Evolutionary conservation across 2,329 filamentous ascomycete genomes (phyloP), one percentile per base, ranked within the genome.

Genomic region (Pseudogymnoascus sp.): DNA sequence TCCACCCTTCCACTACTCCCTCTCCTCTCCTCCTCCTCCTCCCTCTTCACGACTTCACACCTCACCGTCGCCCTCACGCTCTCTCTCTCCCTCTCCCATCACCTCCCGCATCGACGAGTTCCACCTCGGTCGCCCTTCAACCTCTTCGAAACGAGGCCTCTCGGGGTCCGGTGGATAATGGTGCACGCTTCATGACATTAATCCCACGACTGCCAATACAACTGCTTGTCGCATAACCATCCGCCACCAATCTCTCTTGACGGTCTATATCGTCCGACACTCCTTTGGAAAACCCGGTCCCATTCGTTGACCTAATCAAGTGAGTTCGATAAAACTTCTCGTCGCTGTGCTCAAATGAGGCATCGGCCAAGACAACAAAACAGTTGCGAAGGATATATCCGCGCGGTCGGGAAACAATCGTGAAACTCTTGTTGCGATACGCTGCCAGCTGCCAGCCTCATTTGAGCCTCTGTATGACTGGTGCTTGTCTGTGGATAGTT

Each of bases 261-360:
- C 55, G 55, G 38, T 59, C 14, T 59, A 38, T 59, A 59, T 59
- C 55, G 55, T 59, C 55, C 71, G 64, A 72, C 72, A 71, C 70
- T 73, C 72, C 55, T 73, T 73, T 71, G 66, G 69, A 52, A 52
- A 66, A 63, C 60, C 52, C 55, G 64, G 66, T 59, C 23, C 33
- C 49, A 65, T 69, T 65, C 63, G 62, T 64, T 69, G 70, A 72
- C 68, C 65, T 69, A 58, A 66, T 62, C 60, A 66, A 65, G 71
- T 72, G 70, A 71, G 71, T 33, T 33, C 33, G 60, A 45, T 33
- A 22, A n/a, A 60, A 30, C 30, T 60, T 64, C 41, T 59, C 52
- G 23, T 65, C 61, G 62, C 55, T 61, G 61, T 60, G 45, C 39
- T 62, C 55, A 52, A 25, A 41, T 41, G 59, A 64, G 61, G 60